Evolutionary conservation across 2,329 filamentous ascomycete genomes (phyloP), one percentile per base, ranked within the genome.

Genomic region (Fusarium brevicatenulatum): DNA sequence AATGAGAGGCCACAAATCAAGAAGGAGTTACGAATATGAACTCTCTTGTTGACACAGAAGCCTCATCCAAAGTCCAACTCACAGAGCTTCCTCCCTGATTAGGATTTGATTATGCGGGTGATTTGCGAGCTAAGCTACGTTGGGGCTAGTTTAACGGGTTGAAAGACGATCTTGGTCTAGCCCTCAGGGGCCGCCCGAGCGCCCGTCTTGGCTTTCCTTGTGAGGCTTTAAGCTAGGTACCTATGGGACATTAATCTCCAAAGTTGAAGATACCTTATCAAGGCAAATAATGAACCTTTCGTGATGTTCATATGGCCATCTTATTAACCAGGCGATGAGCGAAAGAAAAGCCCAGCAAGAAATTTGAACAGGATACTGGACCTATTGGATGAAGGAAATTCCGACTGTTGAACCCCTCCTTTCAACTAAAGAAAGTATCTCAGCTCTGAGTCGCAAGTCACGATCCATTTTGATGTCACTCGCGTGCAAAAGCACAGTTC

Each of bases 171-270:
- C 66, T 69, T 36, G 70, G 74, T 62, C 61, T 66, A 76, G 64
- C 66, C 71, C 69, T 50, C 63, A 66, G 64, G 62, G 64, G 61
- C 68, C 61, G 57, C 49, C 66, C 54, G 32, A 57, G 40, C 62
- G 64, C 56, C 73, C 71, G 68, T 63, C 73, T 76, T 77, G 71
- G 71, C 72, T 71, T 68, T 57, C 42, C 53, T 40, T 59, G 44
- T 68, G 60, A 59, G 63, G 67, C 58, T 68, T 71, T 44, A 34
- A 55, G n/a, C 19, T 15, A n/a, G n/a, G n/a, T n/a, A n/a, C n/a
- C n/a, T n/a, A 49, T 50, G 55, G 23, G 32, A 32, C 25, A 36
- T n/a, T 28, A 36, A 30, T 57, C 19, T 34, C 21, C 19, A 34
- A 25, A 36, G 40, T 50, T n/a, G 39, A 25, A 37, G 32, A 28